Evolutionary conservation across 306 rosid genomes (phyloP), one percentile per base, ranked within the genome.

Genomic region (Citrullus amarus): DNA sequence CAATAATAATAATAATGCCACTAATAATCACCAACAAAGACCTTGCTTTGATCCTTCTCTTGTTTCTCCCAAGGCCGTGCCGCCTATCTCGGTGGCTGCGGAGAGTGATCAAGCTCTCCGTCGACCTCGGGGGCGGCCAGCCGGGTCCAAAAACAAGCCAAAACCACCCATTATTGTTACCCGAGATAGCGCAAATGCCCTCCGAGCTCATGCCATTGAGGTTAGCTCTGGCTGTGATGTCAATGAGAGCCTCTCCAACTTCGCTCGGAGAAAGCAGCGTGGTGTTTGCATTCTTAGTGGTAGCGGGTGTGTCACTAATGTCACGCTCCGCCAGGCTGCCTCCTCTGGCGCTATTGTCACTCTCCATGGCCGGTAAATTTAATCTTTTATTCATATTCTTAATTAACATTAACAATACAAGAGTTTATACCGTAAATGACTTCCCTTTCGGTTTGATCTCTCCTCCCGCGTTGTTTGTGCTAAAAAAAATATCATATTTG

Each of bases 111-210:
- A 73, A 30, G 88, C 87, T 55, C 55, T 89, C 0, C 81, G 98
- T 77, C 85, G 96, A 44, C 93, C 97, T 0, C 71, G 99, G 2
- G 99, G 99, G 17, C 83, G 99, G 22, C 99, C 99, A 0, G 79
- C 99, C 0, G 97, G 99, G 71, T 95, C 99, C 71, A 95, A 95
- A 76, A 95, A 95, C 90, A 95, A 92, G 78, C 98, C 93, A 0
- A 95, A 92, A 81, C 97, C 99, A 0, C 99, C 99, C 0, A 95
- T 95, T 78, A 95, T 95, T 84, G 93, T 95, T 76, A 92, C 97
- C 2, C 92, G 97, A 9, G 99, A 95, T 84, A 95, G 99, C 68
- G 97, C 99, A 5, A 95, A 95, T 53, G 97, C 99, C 12, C 88
- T 95, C 0, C 88, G 93, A 4, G 92, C 99, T 4, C 99, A 95